phyloP scores from a whole-genome alignment of 345 rosid genomes.

The Eucalyptus erythrocorys region DNA sequence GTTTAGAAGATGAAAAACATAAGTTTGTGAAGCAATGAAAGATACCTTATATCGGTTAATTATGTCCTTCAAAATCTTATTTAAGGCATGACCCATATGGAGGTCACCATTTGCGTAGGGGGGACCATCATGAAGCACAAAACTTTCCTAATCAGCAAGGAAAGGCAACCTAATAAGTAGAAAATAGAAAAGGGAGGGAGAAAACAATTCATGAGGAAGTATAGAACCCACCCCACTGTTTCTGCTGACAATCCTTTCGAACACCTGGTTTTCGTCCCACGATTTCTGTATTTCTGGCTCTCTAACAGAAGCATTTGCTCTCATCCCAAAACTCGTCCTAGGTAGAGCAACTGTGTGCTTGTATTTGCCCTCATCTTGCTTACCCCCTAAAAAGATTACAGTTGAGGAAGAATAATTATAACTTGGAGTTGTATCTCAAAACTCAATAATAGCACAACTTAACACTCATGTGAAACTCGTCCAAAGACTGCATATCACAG shows the following conservation, averaged over 20 bases:
- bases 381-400: constrained; percentile 41
- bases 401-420: neutral
- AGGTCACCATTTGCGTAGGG: constrained; percentile 94
- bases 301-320: constrained; percentile 75
- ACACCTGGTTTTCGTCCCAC: constrained; percentile 85
- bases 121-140: constrained; percentile 96
- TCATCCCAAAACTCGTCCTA: constrained; percentile 78
- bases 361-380: constrained; percentile 82
- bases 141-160: constrained; percentile 44
- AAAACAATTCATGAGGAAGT: neutral
- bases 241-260: constrained; percentile 57
- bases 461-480: neutral
- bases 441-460: neutral
- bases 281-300: constrained; percentile 91
- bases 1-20: neutral
- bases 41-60: constrained; percentile 88
- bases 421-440: neutral
- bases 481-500: neutral
- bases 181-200: neutral
- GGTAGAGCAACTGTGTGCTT: constrained; percentile 90
- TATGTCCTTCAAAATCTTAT: constrained; percentile 92
- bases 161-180: constrained; percentile 16
- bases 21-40: neutral
- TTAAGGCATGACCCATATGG: constrained; percentile 94
- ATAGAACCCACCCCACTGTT: constrained; percentile 63